These are phyloP conservation scores for Rosa rugosa DNA, from an alignment of 306 rosid species.

Conservation along the genomic window DNA sequence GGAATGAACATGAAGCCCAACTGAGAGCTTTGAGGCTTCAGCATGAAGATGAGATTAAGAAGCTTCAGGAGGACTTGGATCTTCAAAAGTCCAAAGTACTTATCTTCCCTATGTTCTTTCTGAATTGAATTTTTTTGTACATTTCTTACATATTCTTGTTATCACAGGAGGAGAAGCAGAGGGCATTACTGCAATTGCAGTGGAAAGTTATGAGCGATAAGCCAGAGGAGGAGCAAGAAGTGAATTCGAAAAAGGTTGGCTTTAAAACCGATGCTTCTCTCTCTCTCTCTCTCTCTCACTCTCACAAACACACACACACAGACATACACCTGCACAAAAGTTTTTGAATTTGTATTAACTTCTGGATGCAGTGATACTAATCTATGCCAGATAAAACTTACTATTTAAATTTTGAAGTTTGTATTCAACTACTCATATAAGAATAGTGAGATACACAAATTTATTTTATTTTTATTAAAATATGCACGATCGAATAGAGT, in stretches of 20 bases:
- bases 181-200: conserved; percentile 89
- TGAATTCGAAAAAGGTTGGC: conserved; percentile 74
- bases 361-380: not conserved
- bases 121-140: conserved; percentile 1
- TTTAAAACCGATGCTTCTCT: conserved; percentile 13
- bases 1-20: conserved; percentile 81
- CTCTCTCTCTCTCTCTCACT: conserved; percentile 24
- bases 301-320: not conserved
- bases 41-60: conserved; percentile 78
- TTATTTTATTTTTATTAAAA: not conserved
- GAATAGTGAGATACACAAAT: not conserved
- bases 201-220: conserved; percentile 97
- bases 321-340: not conserved
- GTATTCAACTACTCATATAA: not conserved
- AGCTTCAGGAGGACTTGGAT: conserved; percentile 86
- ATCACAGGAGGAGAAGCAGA: conserved; percentile 89
- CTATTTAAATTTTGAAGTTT: not conserved
- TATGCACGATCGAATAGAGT: not conserved
- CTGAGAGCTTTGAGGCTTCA: conserved; percentile 70
- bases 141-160: conserved; percentile 15
- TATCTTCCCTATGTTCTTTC: conserved; percentile 23
- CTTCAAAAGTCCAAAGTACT: conserved; percentile 85
- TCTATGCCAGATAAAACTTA: not conserved
- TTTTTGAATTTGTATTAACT: not conserved
- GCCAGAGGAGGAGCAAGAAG: conserved; percentile 85